A percentile compares a stretch with the other conserved stretches of the same genome.
Evolutionary conservation across 805 yeast genomes (phyloP).

Genomic region (Candida cerambycidarum): DNA sequence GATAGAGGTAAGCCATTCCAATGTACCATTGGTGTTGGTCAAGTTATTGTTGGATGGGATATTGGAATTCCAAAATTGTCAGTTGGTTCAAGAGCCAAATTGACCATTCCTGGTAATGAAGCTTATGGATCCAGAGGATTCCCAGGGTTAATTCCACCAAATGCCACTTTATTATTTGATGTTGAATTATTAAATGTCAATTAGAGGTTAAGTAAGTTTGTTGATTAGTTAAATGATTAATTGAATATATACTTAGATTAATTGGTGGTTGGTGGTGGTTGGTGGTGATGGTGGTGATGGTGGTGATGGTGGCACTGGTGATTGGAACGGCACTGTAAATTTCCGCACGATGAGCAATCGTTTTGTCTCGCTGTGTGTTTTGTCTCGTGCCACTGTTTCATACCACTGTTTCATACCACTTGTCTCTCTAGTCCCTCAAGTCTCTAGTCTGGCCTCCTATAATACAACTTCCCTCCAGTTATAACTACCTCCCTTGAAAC

Average conservation of each 20-base stretch:
- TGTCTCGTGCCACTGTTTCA: no score
- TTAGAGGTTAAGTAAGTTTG: no score
- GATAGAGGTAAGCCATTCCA: conserved; percentile 96
- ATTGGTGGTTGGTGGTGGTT: background rate
- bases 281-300: no score
- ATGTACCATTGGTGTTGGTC: conserved; percentile 92
- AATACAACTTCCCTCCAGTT: conserved; percentile 18
- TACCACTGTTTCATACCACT: no score
- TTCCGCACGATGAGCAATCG: no score
- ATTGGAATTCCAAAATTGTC: conserved; percentile 90
- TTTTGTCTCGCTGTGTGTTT: no score
- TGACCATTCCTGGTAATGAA: conserved; percentile 89
- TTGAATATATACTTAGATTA: background rate
- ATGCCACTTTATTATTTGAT: conserved; percentile 86
- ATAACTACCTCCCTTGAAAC: conserved; percentile 20
- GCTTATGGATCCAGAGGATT: conserved; percentile 95
- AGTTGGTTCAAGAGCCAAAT: conserved; percentile 87
- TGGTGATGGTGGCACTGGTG: no score
- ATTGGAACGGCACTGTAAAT: no score
- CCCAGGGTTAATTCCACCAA: conserved; percentile 96
- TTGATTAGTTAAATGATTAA: no score
- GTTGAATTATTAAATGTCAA: conserved; percentile 68
- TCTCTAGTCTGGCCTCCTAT: conserved; percentile 10
- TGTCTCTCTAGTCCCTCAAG: no score
- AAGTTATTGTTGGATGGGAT: conserved; percentile 97